Base-by-base conservation (phyloP, 345 rosid genomes). In the Eucalyptus regnans region DNA sequence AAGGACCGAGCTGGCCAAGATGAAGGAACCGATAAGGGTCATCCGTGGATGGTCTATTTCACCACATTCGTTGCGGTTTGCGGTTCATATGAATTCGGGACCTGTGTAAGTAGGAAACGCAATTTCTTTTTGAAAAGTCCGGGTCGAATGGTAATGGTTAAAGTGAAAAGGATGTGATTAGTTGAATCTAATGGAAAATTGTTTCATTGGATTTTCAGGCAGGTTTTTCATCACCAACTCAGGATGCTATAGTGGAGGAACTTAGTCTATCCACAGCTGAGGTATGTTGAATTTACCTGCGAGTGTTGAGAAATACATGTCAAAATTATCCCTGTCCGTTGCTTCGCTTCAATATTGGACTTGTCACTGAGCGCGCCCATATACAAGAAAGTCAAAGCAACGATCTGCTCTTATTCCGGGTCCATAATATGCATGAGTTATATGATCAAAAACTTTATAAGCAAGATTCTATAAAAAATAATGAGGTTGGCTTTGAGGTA, bases 161-260 rank as follows among this genome's bases (percentile, higher is more conserved):
- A 20, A 13, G 22, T 33, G 50, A 46, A 68, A 33, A 56, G 56
- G 86, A 76, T 71, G 84, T 20, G 29, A 76, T 76, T 11, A 5
- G 22, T 71, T 22, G 48, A 76, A 20, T 76, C 84, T 41, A 22
- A 41, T 41, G 51, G 33, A 7, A 31, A 37, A 29, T 86, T 83
- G 33, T 14, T 62, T 81, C 54, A 83, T 88, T 51, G 81, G 87
- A 37, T 37, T 87, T 92, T 84, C 97, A 97, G 99, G 97, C 93
- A 20, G 99, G 99, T 50, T 97, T 93, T 89, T 97, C 99, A 23
- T 97, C 99, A 44, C 99, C 99, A 48, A 94, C 98, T 87, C 99
- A 97, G 92, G 88, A 92, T 81, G 99, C 98, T 46, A 96, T 97
- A 46, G 94, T 93, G 92, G 91, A 91, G 89, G 99, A 96, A 90